Evolutionary conservation across 2,329 filamentous ascomycete species (phyloP), one percentile per base, ranked within the genome.

Genomic region (Talaromyces sp.): DNA sequence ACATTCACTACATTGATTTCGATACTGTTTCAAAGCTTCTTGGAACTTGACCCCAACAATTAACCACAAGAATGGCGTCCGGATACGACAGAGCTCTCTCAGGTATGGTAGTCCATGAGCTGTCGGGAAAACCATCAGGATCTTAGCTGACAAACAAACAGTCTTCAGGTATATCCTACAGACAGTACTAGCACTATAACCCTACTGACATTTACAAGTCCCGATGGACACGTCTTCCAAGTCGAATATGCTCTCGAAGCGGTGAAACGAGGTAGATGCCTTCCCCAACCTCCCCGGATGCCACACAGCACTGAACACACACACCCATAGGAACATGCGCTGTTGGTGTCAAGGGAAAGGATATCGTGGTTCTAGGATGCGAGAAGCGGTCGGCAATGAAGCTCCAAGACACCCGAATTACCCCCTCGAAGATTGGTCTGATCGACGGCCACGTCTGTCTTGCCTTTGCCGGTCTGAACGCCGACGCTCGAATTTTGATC

Each of bases 341-440:
- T 55, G 95, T 99, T 58, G 95, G 93, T 69, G 93, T 99, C 68
- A 99, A 99, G 82, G 95, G 95, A 71, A 84, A 85, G 70, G 90
- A 96, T 76, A 90, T 98, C 66, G 95, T 99, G 38, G 95, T 99
- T 31, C 84, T 99, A 55, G 95, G 95, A 71, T 99, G 95, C 79
- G 95, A 99, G 82, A 99, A 99, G 85, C 88, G 93, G 70, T 98
- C 95, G 58, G 95, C 95, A 35, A 97, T 99, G 90, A 99, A 99
- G 82, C 87, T 99, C 63, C 95, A 99, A 84, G 95, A 99, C 79
- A 99, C 96, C 61, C 89, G 95, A 75, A 99, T 99, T 78, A 99
- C 95, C 31, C 95, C 95, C 13, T 98, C 95, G 69, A 99, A 99
- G 84, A 97, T 99, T 77, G 92, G 93, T 70, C 86, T 97, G 66